Evolutionary conservation across 106 monocot species (phyloP).

Genomic region (Allium fistulosum): DNA sequence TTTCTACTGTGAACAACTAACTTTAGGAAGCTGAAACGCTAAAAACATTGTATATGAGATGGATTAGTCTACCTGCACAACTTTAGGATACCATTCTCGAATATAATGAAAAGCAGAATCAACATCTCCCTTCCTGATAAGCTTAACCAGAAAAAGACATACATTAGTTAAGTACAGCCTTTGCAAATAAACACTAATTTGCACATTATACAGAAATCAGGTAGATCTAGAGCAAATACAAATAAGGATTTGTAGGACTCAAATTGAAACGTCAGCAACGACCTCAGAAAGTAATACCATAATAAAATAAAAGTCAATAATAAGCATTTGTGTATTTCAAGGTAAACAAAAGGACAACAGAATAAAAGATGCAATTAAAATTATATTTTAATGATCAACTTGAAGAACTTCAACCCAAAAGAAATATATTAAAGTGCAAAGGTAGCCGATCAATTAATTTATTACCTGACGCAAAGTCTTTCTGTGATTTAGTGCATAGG

Average conservation of each 20-base stretch:
- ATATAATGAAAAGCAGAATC: slow-evolving; percentile 65
- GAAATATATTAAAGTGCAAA: no score
- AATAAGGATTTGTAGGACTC: neutral
- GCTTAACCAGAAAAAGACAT: slow-evolving; percentile 29
- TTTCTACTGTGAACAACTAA: no score
- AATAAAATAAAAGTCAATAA: neutral
- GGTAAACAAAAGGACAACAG: neutral
- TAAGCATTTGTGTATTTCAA: neutral
- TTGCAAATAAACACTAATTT: no score
- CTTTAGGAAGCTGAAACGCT: no score
- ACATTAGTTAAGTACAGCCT: no score
- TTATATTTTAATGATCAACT: no score
- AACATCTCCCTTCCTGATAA: slow-evolving; percentile 83
- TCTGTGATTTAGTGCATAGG: slow-evolving; percentile 69
- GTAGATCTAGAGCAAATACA: no score
- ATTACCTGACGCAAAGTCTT: slow-evolving; percentile 83
- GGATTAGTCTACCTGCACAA: slow-evolving; percentile 50
- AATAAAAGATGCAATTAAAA: neutral
- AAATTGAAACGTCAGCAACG: neutral
- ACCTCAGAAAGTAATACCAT: neutral
- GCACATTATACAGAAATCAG: no score
- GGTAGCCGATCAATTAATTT: no score
- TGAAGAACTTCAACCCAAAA: no score
- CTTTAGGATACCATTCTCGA: slow-evolving; percentile 78
- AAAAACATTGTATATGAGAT: neutral